phyloP scores from a whole-genome alignment of 371 early-diverging fungal species.

The Chytridiales sp. region DNA sequence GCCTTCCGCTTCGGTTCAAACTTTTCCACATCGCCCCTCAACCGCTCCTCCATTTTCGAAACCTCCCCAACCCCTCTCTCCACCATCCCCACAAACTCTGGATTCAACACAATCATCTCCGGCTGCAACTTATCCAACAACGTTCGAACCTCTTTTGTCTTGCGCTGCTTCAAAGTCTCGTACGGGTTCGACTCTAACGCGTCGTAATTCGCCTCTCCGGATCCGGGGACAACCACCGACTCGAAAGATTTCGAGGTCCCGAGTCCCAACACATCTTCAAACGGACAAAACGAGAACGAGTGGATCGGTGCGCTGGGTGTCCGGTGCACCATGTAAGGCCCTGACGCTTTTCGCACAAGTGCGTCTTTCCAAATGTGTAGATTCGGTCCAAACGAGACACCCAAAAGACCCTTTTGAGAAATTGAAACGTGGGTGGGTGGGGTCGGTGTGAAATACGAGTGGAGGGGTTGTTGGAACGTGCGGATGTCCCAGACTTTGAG shows the following conservation, averaged over 20 bases:
- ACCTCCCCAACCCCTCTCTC: constrained; percentile 58
- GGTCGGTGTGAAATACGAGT: constrained; percentile 74
- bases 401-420: constrained; percentile 85
- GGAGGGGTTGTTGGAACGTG: constrained; percentile 75
- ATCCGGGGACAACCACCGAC: constrained; percentile 82
- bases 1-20: constrained; percentile 62
- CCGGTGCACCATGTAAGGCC: constrained; percentile 90
- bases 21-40: constrained; percentile 53
- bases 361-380: constrained; percentile 85
- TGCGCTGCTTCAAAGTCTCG: constrained; percentile 81
- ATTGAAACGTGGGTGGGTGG: constrained; percentile 77
- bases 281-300: constrained; percentile 84
- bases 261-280: constrained; percentile 95
- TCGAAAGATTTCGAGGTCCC: constrained; percentile 85
- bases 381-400: constrained; percentile 76
- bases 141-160: constrained; percentile 88
- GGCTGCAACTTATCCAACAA: constrained; percentile 88
- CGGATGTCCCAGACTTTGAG: constrained; percentile 97
- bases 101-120: constrained; percentile 86
- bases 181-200: constrained; percentile 92
- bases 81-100: constrained; percentile 66
- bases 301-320: constrained; percentile 57
- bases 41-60: constrained; percentile 50
- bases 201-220: constrained; percentile 98
- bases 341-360: constrained; percentile 66